Evolutionary conservation across 805 yeast species (phyloP).

Genomic region (Suhomyces vadensis): DNA sequence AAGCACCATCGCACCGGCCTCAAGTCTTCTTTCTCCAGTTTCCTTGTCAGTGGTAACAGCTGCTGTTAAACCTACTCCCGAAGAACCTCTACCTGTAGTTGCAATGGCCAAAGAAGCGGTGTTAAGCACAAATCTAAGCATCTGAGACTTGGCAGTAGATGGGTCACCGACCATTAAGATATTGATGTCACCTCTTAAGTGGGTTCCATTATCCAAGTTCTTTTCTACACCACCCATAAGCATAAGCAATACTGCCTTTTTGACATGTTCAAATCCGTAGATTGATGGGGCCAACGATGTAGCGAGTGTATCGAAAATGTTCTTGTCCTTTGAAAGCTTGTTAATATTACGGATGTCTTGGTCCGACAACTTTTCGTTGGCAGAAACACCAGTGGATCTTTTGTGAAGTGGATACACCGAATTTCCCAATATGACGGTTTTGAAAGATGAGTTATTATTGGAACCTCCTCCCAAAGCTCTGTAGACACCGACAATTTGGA

Average conservation of each 20-base stretch:
- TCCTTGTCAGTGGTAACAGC: slow-evolving; percentile 96
- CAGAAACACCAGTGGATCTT: slow-evolving; percentile 80
- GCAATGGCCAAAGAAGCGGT: slow-evolving; percentile 96
- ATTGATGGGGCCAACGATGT: slow-evolving; percentile 94
- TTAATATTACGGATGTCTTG: slow-evolving; percentile 85
- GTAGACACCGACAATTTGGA: slow-evolving; percentile 91
- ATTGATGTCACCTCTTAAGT: slow-evolving; percentile 96
- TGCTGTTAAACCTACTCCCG: slow-evolving; percentile 99
- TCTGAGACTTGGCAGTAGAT: slow-evolving; percentile 96
- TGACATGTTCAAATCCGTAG: slow-evolving; percentile 88
- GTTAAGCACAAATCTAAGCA: slow-evolving; percentile 88
- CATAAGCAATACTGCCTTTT: slow-evolving; percentile 88
- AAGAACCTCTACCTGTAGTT: slow-evolving; percentile 98
- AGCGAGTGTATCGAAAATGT: slow-evolving; percentile 76
- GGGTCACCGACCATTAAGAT: slow-evolving; percentile 98
- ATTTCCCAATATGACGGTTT: slow-evolving; percentile 82
- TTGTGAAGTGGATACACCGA: slow-evolving; percentile 88
- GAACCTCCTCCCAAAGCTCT: slow-evolving; percentile 81
- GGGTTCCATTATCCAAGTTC: slow-evolving; percentile 91
- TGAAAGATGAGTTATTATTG: slow-evolving; percentile 65
- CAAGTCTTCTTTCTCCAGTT: slow-evolving; percentile 93
- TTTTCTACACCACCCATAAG: slow-evolving; percentile 92
- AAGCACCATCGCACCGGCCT: slow-evolving; percentile 99
- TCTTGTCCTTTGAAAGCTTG: slow-evolving; percentile 64
- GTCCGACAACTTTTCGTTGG: slow-evolving; percentile 69